Conservation (phyloP, 805 yeast genomes). For the Candida yuanshanica region DNA sequence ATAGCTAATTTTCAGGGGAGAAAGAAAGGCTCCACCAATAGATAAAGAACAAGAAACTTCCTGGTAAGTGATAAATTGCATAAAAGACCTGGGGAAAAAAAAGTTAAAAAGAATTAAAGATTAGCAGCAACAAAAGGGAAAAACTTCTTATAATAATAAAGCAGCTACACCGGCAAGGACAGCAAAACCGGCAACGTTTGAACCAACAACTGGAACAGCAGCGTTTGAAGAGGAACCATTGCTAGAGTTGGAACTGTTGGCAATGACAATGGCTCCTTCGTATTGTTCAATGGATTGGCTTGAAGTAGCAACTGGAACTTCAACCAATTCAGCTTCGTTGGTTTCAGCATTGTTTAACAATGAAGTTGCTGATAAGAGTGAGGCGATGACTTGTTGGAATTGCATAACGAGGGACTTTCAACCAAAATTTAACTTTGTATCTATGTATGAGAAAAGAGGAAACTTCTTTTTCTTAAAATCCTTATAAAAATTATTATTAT, state of each 20-base stretch:
- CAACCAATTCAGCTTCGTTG: slow-evolving; percentile 3
- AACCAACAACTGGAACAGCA: slow-evolving; percentile 16
- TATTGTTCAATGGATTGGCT: slow-evolving; percentile 10
- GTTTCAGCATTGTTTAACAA: slow-evolving; percentile 8
- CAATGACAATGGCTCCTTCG: slow-evolving; percentile 9
- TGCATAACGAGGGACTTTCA: slow-evolving; percentile 15
- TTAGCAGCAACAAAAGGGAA: no score
- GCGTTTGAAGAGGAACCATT: slow-evolving; percentile 24
- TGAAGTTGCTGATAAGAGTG: slow-evolving; percentile 22
- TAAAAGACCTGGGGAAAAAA: no score
- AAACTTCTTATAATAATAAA: slow-evolving; percentile 22
- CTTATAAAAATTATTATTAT: no score
- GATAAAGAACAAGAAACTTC: no score
- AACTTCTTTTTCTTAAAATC: no score
- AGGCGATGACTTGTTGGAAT: slow-evolving; percentile 27
- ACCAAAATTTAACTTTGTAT: no score
- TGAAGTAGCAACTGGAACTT: slow-evolving; percentile 2
- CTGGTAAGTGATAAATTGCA: no score
- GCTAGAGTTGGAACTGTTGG: slow-evolving; percentile 18
- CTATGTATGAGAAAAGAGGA: no score
- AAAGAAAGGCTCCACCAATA: no score
- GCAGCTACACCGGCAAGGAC: slow-evolving; percentile 23
- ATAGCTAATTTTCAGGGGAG: no score
- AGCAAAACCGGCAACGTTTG: slow-evolving; percentile 17
- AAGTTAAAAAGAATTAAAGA: no score